Evolutionary conservation across 257 asterid genomes (phyloP), one percentile per base, ranked within the genome.

Genomic region (Cordia subcordata): DNA sequence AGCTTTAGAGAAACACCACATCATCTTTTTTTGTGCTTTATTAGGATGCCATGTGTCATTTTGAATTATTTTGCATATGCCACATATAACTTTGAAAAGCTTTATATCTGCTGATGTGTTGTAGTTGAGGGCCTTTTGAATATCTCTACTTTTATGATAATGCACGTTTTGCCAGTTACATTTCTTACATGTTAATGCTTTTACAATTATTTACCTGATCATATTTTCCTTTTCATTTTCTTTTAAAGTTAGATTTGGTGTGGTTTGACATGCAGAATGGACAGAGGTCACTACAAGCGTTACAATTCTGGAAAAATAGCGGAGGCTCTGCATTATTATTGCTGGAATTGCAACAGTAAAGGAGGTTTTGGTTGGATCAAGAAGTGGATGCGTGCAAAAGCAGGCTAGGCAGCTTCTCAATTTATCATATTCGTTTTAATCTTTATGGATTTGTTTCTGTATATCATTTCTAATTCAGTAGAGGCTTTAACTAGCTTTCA

Each of bases 281-380:
- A 93, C 85, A 78, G 88, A 72, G 95, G 97, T 44, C 96, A 89
- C 10, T 93, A 89, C 83, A 93, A 86, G 79, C 87, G 71, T 72
- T 70, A 55, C 59, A 78, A 74, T 74, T 62, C 88, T 58, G 72
- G 73, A 61, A 86, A 85, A 70, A 46, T 8, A 27, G 73, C 84
- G 8, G 79, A 51, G 61, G 57, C 46, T 58, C 65, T 68, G 13
- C 58, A 70, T 60, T 75, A 72, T 57, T 68, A 47, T 54, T 46
- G n/a, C n/a, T n/a, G n/a, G n/a, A n/a, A 58, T 68, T 71, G 53
- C 65, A 72, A 74, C 51, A 62, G 64, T 56, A 75, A 84, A 18
- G n/a, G n/a, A n/a, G 61, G 49, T 57, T 50, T n/a, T n/a, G n/a
- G n/a, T n/a, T 84, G 42, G 89, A 76, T 47, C 65, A 79, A 57